Conservation (phyloP, 1,139 yeast genomes). For the Candida mesenterica region DNA sequence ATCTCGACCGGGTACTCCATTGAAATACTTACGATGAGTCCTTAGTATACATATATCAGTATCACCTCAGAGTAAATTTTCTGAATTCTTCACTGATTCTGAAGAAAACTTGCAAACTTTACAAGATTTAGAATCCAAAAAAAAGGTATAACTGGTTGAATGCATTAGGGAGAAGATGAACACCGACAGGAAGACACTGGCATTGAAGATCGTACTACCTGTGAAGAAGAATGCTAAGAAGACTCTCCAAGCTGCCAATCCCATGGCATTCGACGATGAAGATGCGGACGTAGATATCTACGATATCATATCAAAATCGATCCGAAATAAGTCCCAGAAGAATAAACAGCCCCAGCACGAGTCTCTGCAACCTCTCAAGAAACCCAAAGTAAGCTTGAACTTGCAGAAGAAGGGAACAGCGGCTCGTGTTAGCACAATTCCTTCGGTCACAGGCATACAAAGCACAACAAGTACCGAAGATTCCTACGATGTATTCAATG, state of each 20-base stretch:
- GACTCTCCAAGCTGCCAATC: neutral
- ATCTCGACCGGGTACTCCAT: too few species aligned
- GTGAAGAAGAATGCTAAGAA: constrained; percentile 1
- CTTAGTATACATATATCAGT: too few species aligned
- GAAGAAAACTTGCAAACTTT: too few species aligned
- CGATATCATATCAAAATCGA: constrained; percentile 10
- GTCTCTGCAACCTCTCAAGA: neutral
- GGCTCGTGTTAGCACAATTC: too few species aligned
- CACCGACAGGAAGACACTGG: neutral
- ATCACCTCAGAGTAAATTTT: too few species aligned
- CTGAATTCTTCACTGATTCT: too few species aligned
- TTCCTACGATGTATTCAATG: neutral
- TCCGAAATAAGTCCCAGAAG: constrained; percentile 2
- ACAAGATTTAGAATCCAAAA: too few species aligned
- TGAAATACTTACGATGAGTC: too few species aligned
- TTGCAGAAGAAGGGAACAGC: neutral
- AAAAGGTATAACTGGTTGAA: too few species aligned
- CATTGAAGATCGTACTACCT: constrained; percentile 1
- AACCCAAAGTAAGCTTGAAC: neutral
- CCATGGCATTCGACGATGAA: constrained; percentile 2
- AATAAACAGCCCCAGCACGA: neutral
- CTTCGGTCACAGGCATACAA: too few species aligned
- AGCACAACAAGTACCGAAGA: too few species aligned
- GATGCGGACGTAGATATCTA: constrained; percentile 13
- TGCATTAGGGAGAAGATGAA: too few species aligned